Percentiles rank a stretch among this genome's conserved stretches.
Conservation (phyloP, 2,329 filamentous ascomycete genomes). For the Aspergillus proliferans region DNA sequence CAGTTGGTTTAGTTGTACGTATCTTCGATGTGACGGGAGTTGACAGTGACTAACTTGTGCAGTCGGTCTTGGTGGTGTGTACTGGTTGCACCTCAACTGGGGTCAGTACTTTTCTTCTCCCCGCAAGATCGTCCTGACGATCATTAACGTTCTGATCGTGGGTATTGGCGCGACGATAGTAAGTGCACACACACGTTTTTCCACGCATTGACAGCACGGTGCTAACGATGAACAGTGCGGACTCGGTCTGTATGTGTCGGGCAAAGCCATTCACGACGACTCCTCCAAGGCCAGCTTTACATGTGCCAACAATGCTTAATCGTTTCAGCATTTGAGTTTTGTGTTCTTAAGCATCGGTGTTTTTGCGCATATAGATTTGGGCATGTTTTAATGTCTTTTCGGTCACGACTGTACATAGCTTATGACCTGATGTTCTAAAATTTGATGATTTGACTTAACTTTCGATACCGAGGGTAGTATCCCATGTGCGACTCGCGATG, state of each 20-base stretch:
- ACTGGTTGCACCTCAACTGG: constrained; percentile 46
- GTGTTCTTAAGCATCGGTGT: constrained; percentile 2
- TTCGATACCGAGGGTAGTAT: too few relatives aligned
- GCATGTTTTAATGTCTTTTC: not conserved
- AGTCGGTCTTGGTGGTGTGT: constrained; percentile 37
- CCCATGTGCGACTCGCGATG: too few relatives aligned
- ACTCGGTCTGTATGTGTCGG: constrained; percentile 33
- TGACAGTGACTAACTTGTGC: not conserved
- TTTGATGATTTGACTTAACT: not conserved
- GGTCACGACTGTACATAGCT: not conserved
- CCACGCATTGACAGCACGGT: not conserved
- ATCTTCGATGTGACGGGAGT: not conserved
- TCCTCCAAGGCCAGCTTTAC: constrained; percentile 32
- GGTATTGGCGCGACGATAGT: constrained; percentile 23
- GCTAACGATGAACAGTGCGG: constrained; percentile 18
- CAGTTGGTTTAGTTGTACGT: constrained; percentile 55
- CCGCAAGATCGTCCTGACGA: constrained; percentile 40
- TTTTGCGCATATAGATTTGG: constrained; percentile 3
- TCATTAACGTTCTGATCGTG: constrained; percentile 42
- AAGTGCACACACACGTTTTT: constrained; percentile 1
- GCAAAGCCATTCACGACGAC: constrained; percentile 29
- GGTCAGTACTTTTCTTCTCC: constrained; percentile 36
- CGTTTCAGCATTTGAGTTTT: not conserved
- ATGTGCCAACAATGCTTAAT: constrained; percentile 25
- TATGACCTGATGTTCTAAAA: not conserved